Evolutionary conservation across 1,284 basidiomycete species (phyloP), one percentile per base, ranked within the genome.

Genomic region (Cryptococcus sp.): DNA sequence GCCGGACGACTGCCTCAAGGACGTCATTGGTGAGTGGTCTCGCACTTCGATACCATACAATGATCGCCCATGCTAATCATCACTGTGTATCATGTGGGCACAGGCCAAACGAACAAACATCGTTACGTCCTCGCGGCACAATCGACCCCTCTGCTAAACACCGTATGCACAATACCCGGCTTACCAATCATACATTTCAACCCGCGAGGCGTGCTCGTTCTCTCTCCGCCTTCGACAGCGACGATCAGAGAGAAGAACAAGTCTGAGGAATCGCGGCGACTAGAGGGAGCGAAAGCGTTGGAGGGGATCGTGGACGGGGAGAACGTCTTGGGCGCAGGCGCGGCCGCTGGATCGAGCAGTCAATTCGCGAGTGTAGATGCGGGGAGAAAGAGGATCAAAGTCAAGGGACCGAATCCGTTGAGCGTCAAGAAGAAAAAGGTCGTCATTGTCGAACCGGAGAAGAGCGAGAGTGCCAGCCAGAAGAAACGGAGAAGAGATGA

Each of bases 351-450:
- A 17, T 84, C 87, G 57, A 81, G 44, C 57, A 16, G 55, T 67
- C 27, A 66, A 61, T 78, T 5, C 16, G 65, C 68, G 5, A 62
- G 79, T 0, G 58, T 66, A 16, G 80, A 80, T 76, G 44, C 56
- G 19, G 80, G 76, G 45, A 87, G 85, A 73, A 88, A 86, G 74
- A 85, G 82, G 65, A 88, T 84, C 69, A 87, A 86, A 1, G 87
- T 88, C 0, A 94, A 92, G 73, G 91, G 84, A 0, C 92, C 94
- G 0, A 99, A 99, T 80, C 93, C 95, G 16, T 82, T 99, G 4
- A 93, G 91, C 60, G 81, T 94, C 41, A 93, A 91, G 82, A 97
- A 93, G 83, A 93, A 93, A 80, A 88, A 84, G 72, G 19, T 25
- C 16, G 50, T n/a, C 15, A 50, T 16, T 47, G 54, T 39, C 65